phyloP scores from a whole-genome alignment of 371 early-diverging fungal genomes.

The Apophysomyces sp. region DNA sequence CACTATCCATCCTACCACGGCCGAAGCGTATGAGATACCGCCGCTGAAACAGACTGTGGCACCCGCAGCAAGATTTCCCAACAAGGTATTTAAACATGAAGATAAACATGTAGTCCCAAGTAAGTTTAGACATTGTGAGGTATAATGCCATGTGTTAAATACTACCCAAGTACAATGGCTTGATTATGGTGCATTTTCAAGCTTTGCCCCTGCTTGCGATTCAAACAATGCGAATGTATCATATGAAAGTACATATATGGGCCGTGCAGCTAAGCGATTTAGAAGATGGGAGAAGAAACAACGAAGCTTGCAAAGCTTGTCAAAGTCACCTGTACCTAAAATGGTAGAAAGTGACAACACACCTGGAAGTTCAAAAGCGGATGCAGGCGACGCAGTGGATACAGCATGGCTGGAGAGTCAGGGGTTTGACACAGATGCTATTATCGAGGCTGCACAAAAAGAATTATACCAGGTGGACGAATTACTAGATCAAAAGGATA shows the following conservation, averaged over 20 bases:
- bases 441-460: constrained; percentile 24
- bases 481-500: constrained; percentile 4
- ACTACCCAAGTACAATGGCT: constrained; percentile 42
- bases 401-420: constrained; percentile 35
- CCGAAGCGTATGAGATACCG: constrained; percentile 18
- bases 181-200: constrained; percentile 50
- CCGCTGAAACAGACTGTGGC: constrained; percentile 29
- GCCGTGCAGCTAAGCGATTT: constrained; percentile 34
- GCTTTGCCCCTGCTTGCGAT: constrained; percentile 50
- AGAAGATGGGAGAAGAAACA: constrained; percentile 25
- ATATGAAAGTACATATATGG: constrained; percentile 46
- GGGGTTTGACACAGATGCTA: constrained; percentile 36
- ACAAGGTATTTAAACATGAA: constrained; percentile 31
- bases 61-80: constrained; percentile 28
- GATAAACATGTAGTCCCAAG: constrained; percentile 38
- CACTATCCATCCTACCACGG: constrained; percentile 29
- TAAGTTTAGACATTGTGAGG: constrained; percentile 6
- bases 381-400: constrained; percentile 19
- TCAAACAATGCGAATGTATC: constrained; percentile 46
- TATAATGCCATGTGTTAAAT: not conserved
- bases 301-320: constrained; percentile 10
- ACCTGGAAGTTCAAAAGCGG: not conserved
- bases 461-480: constrained; percentile 14
- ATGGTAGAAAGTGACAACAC: not conserved
- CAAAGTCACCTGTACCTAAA: not conserved